Evolutionary conservation across 495 filamentous ascomycete species (phyloP), one percentile per base, ranked within the genome.

Genomic region (Penicillium pancosmium): DNA sequence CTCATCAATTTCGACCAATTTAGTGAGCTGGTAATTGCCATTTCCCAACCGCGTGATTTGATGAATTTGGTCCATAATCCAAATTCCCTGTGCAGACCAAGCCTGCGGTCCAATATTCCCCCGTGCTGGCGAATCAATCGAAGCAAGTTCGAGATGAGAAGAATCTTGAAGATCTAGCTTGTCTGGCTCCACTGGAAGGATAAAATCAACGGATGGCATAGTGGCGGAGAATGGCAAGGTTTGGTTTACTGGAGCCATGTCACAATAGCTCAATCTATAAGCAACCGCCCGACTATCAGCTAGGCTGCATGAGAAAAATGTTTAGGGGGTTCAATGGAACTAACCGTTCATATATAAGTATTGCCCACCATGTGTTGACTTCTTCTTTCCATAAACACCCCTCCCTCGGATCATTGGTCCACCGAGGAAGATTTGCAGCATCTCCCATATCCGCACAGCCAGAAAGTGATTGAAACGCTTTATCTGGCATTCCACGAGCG

Each of bases 341-440:
- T 18, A 33, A 55, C 54, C 54, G 1, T 38, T 55, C 54, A 36
- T 49, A 55, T 19, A 55, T 55, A 18, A 47, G 3, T 21, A 49
- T 55, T 11, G 54, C 43, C 54, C 54, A 55, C 54, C 54, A 55
- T 33, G 54, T 55, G 31, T 55, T 55, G 18, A 27, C 18, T 55
- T 48, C 54, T 36, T 55, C 54, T 34, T 55, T 55, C 13, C 40
- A 55, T 33, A 21, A 21, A 10, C 16, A n/a, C 15, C 43, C 54
- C 31, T 35, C 33, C 25, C 54, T 27, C 0, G n/a, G 40, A 16
- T 0, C 7, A 13, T 35, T 35, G 13, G 31, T 48, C 16, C 27
- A 35, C 27, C 31, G 40, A 16, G 27, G 43, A 21, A 55, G 41
- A 46, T 35, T 35, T 16, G 54, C 43, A 34, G 41, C 54, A 13